Evolutionary conservation across 2,329 filamentous ascomycete species (phyloP), one percentile per base, ranked within the genome.

Genomic region (Penicillium sp.): DNA sequence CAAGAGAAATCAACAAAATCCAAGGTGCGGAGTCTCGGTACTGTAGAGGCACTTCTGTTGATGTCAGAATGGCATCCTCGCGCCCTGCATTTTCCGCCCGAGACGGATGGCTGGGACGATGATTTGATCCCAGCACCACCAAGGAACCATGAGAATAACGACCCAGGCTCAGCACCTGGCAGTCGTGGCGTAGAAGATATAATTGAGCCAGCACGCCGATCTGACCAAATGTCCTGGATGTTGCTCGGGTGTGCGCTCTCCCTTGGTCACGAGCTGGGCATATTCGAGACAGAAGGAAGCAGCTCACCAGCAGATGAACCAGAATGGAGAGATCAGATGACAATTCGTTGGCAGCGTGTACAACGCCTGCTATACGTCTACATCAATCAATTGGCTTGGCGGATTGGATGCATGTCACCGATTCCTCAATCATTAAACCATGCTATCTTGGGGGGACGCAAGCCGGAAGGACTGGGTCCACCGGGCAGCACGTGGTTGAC

Each of bases 151-250:
- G 45, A 72, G 62, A 50, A 61, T 16, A 38, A 31, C 0, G 60
- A 74, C 10, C 46, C 63, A n/a, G 70, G 60, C 57, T 60, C 59
- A 6, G 50, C 57, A 3, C 68, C 71, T 6, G 63, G 73, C 4
- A 77, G 72, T 52, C 65, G 76, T 47, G 82, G 80, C 78, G 68
- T 80, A 1, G 75, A 81, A 45, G 80, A 82, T 58, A 80, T 83
- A 35, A 78, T 82, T 39, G 76, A 81, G 39, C 80, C 81, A 2
- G 79, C 81, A 2, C 77, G 78, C 55, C 71, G 79, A 52, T 83
- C 79, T 0, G 81, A 83, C 60, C 77, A 81, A 3, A 84, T 84
- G 81, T 83, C 81, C 1, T 84, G 82, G 82, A 84, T 83, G 77
- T 62, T 83, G 21, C 75, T 84, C 39, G 82, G 82, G 2, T 79